Evolutionary conservation across 805 yeast genomes (phyloP), one percentile per base, ranked within the genome.

Genomic region (Sungouiozyma ichnusensis): DNA sequence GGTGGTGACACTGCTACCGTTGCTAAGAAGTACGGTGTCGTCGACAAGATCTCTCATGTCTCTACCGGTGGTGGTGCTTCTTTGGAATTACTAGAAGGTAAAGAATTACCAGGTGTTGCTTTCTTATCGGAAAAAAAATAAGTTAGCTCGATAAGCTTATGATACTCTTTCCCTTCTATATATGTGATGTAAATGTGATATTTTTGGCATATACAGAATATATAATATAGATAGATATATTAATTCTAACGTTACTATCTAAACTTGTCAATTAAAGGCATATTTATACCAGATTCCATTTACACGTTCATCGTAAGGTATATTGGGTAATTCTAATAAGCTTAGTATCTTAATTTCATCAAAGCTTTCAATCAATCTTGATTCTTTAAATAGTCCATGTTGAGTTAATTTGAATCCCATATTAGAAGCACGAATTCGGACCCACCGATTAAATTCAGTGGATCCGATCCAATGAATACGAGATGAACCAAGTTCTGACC

Each of bases 11-110:
- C 98, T 60, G 98, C 98, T 57, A 92, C 98, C 54, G 92, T 88
- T 55, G 96, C 96, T 63, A 90, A 90, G 86, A 92, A 92, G 77
- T 92, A 73, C 72, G 96, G 96, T 66, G 96, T 81, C 53, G 88
- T 85, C 58, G 95, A 85, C 66, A 85, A 92, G 76, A 78, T 92
- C 62, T 86, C 97, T 41, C 98, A 92, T 71, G 96, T 92, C 55
- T 90, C 97, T 55, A 92, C 98, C 51, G 98, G 98, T 73, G 98
- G 98, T 73, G 98, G 98, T 77, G 98, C 98, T 55, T 90, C 97
- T 50, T 79, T 92, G 66, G 98, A 92, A 74, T 81, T 92, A 65
- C 80, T 92, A 65, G 98, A 92, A 76, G 98, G 98, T 73, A 92
- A 92, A 80, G 92, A 76, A 58, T 78, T 92, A 61, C 98, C 98